Percentiles rank a stretch among this genome's conserved stretches.
Conservation (phyloP, 2,329 filamentous ascomycete genomes). For the Zymoseptoria passerinii region DNA sequence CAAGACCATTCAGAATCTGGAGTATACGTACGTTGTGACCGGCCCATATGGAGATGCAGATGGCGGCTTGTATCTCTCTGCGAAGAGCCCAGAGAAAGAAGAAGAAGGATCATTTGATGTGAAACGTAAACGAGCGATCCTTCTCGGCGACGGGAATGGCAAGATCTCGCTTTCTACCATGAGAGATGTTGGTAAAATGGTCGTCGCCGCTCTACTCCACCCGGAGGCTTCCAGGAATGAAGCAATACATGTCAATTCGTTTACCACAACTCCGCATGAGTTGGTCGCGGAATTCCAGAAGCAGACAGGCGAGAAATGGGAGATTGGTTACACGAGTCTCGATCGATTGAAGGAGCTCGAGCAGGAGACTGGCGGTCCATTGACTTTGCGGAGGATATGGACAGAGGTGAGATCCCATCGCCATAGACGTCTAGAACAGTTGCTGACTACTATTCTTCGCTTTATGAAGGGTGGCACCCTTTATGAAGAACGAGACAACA, state of each 20-base stretch:
- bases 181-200: constrained; percentile 60
- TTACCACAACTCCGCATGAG: constrained; percentile 54
- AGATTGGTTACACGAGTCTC: constrained; percentile 46
- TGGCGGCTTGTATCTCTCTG: constrained; percentile 43
- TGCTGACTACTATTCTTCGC: constrained; percentile 34
- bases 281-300: constrained; percentile 61
- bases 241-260: constrained; percentile 61
- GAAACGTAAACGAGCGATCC: constrained; percentile 46
- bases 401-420: constrained; percentile 16
- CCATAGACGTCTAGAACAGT: neutral
- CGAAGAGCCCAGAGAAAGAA: constrained; percentile 31
- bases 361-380: constrained; percentile 47
- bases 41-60: constrained; percentile 55
- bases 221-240: constrained; percentile 47
- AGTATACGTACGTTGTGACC: constrained; percentile 61
- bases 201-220: constrained; percentile 54
- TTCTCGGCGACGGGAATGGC: constrained; percentile 55
- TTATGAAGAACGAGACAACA: constrained; percentile 61
- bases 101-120: constrained; percentile 53
- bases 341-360: constrained; percentile 50
- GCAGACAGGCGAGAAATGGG: constrained; percentile 52
- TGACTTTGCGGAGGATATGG: constrained; percentile 64
- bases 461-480: constrained; percentile 53
- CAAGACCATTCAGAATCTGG: constrained; percentile 45
- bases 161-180: constrained; percentile 62